Conservation (phyloP, 768 basidiomycete genomes). For the Agaricus sinodeliciosus region DNA sequence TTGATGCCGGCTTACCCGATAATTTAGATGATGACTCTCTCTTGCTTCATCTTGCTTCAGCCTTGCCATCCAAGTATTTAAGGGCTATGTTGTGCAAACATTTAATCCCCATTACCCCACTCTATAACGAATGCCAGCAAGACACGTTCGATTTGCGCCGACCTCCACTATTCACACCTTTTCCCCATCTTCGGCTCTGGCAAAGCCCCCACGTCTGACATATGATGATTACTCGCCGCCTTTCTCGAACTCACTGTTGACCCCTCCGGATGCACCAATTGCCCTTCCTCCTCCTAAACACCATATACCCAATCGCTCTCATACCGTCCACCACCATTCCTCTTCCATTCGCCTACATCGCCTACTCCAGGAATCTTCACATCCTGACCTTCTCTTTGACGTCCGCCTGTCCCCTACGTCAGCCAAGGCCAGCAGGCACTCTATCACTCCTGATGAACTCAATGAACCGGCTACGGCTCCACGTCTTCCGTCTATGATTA, state of each 20-base stretch:
- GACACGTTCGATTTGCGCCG: conserved; percentile 5
- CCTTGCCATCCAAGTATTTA: not conserved
- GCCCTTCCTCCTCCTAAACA: not conserved
- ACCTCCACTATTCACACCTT: conserved; percentile 2
- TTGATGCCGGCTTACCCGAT: not conserved
- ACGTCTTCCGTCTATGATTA: not conserved
- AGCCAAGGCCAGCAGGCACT: not conserved
- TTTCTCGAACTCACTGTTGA: conserved; percentile 3
- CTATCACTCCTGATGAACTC: not conserved
- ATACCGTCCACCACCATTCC: not conserved
- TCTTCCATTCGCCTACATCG: not conserved
- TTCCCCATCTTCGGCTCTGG: not conserved
- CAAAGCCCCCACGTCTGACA: not conserved
- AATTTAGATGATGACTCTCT: no score
- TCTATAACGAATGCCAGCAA: not conserved
- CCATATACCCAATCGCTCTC: not conserved
- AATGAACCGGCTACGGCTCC: conserved; percentile 3
- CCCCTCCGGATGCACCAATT: not conserved
- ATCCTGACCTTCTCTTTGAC: conserved; percentile 3
- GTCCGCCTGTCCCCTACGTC: not conserved
- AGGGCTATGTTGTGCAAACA: not conserved
- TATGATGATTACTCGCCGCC: not conserved
- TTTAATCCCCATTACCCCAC: not conserved
- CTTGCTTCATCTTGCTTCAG: not conserved
- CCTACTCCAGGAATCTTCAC: not conserved